Conservation (phyloP, 352 stramenopile species). For the Pythium grandisporangium region DNA sequence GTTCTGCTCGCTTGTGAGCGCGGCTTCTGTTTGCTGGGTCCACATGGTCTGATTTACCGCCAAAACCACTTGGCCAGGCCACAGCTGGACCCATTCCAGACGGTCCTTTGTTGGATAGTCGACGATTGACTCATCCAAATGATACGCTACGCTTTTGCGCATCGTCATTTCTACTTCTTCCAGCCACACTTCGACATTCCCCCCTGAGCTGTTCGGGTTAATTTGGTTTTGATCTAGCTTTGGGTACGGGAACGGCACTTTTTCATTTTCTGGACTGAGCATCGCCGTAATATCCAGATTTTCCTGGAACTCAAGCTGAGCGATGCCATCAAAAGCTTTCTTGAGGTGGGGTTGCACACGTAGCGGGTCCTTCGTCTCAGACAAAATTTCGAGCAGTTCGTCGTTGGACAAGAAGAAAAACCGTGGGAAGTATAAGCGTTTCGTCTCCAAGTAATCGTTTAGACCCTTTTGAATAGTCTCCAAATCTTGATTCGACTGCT, state of each 20-base stretch:
- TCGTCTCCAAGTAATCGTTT: constrained; percentile 93
- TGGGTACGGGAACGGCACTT: constrained; percentile 84
- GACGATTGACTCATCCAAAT: constrained; percentile 77
- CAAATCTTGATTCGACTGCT: constrained; percentile 88
- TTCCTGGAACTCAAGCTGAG: constrained; percentile 87
- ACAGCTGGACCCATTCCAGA: constrained; percentile 87
- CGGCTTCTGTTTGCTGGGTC: constrained; percentile 80
- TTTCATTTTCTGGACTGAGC: constrained; percentile 81
- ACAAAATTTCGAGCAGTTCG: constrained; percentile 90
- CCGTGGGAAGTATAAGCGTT: constrained; percentile 88
- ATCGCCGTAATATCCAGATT: constrained; percentile 91
- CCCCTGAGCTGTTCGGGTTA: constrained; percentile 90
- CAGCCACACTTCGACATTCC: constrained; percentile 90
- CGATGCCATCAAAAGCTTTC: constrained; percentile 92
- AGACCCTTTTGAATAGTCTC: constrained; percentile 93
- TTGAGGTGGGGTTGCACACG: constrained; percentile 93
- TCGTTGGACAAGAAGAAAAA: constrained; percentile 95
- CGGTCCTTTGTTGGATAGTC: constrained; percentile 86
- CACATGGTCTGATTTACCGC: constrained; percentile 91
- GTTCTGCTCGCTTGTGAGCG: constrained; percentile 22
- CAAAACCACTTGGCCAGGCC: constrained; percentile 90
- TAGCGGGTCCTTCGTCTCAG: constrained; percentile 89
- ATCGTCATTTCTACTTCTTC: constrained; percentile 83
- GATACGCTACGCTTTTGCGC: constrained; percentile 70
- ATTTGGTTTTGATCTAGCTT: constrained; percentile 85